Conservation (phyloP, 768 basidiomycete genomes). For the Boletus sp. region DNA sequence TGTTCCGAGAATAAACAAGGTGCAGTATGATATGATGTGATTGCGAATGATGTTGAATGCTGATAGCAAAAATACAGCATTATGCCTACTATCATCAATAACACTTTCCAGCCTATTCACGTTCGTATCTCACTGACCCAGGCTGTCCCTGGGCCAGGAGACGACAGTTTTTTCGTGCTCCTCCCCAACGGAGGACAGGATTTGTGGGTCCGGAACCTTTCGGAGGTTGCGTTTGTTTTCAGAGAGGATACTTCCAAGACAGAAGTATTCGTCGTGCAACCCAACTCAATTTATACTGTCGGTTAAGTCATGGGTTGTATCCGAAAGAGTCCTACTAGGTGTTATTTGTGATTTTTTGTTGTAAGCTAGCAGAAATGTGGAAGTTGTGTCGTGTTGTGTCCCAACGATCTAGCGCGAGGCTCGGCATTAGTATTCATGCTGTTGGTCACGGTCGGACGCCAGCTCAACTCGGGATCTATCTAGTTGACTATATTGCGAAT, state of each 20-base stretch:
- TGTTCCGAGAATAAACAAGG: neutral
- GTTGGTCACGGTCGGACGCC: too few relatives aligned
- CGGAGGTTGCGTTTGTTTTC: neutral
- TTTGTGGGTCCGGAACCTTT: neutral
- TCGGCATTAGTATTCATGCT: too few relatives aligned
- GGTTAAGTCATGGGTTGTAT: too few relatives aligned
- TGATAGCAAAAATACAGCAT: neutral
- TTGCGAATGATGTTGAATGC: neutral
- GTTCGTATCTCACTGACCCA: neutral
- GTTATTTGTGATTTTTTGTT: neutral
- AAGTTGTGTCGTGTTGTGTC: neutral
- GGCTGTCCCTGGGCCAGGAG: neutral
- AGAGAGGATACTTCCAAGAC: neutral
- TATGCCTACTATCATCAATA: neutral
- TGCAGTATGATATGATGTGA: neutral
- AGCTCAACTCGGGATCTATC: too few relatives aligned
- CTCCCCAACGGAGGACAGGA: accelerated
- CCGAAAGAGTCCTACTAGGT: neutral
- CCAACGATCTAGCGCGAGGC: too few relatives aligned
- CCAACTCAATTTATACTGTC: neutral
- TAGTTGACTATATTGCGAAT: too few relatives aligned
- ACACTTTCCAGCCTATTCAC: neutral
- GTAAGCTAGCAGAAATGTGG: neutral
- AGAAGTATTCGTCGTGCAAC: neutral
- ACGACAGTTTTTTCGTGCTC: neutral